Evolutionary conservation across 1,284 basidiomycete species (phyloP).

Genomic region (Testicularia cyperi): DNA sequence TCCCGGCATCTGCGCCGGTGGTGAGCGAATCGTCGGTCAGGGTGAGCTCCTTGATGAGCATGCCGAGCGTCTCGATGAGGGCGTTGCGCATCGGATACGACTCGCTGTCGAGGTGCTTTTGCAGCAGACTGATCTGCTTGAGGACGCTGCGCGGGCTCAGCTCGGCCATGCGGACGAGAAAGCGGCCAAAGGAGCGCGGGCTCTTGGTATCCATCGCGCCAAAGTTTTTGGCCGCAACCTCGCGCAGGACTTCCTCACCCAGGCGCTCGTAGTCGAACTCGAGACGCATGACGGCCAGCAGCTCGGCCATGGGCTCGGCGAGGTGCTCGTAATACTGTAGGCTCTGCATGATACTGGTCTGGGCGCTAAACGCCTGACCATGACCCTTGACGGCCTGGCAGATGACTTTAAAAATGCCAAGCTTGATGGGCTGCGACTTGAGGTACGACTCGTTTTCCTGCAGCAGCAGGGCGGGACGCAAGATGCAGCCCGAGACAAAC

Average conservation of each 20-base stretch:
- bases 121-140: constrained; percentile 83
- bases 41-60: constrained; percentile 61
- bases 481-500: constrained; percentile 53
- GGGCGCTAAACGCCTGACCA: constrained; percentile 69
- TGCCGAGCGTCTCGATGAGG: constrained; percentile 57
- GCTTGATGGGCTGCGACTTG: constrained; percentile 73
- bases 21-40: constrained; percentile 46
- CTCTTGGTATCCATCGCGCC: constrained; percentile 81
- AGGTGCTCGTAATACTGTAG: constrained; percentile 94
- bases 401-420: constrained; percentile 81
- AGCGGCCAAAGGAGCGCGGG: constrained; percentile 80
- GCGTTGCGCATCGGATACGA: constrained; percentile 86
- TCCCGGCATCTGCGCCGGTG: constrained; percentile 2
- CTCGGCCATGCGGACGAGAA: constrained; percentile 80
- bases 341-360: constrained; percentile 86
- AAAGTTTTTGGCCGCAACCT: constrained; percentile 78
- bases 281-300: constrained; percentile 75
- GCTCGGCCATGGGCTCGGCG: constrained; percentile 89
- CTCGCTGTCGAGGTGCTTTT: constrained; percentile 89
- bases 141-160: constrained; percentile 79
- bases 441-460: constrained; percentile 84
- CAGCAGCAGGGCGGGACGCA: constrained; percentile 76
- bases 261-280: constrained; percentile 88
- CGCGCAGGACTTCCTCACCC: constrained; percentile 83
- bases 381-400: constrained; percentile 91